Evolutionary conservation across 2,329 filamentous ascomycete species (phyloP).

Genomic region (Beauveria pseudobassiana): DNA sequence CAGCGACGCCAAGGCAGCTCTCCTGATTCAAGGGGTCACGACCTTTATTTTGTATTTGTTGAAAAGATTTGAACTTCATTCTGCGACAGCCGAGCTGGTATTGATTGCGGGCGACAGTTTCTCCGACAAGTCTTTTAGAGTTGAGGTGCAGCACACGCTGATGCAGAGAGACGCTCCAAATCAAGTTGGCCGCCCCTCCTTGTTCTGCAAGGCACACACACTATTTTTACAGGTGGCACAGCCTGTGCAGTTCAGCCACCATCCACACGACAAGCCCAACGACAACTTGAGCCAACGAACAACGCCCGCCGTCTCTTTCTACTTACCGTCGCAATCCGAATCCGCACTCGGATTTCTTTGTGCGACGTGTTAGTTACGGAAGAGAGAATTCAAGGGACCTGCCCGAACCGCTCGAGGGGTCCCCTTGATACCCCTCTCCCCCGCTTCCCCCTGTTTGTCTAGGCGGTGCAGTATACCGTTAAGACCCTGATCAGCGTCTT

Average conservation of each 20-base stretch:
- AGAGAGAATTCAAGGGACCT: not conserved
- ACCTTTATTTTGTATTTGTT: not conserved
- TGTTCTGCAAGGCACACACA: constrained; percentile 4
- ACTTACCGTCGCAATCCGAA: too few species aligned
- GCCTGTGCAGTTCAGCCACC: not conserved
- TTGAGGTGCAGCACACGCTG: not conserved
- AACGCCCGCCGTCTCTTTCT: too few species aligned
- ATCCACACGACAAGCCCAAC: not conserved
- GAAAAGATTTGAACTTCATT: not conserved
- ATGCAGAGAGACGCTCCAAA: not conserved
- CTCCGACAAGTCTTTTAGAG: not conserved
- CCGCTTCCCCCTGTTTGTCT: not conserved
- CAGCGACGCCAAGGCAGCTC: not conserved
- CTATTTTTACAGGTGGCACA: not conserved
- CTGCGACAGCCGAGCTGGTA: too few species aligned
- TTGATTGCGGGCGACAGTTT: too few species aligned
- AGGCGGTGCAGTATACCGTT: not conserved
- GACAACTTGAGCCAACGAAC: not conserved
- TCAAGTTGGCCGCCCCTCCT: not conserved
- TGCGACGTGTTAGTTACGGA: not conserved
- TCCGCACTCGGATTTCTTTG: not conserved
- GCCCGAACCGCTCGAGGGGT: not conserved
- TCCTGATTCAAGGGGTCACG: not conserved
- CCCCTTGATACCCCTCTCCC: not conserved
- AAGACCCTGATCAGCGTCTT: constrained; percentile 5